Conservation (phyloP, 106 monocot species). For the Xerophyta viscosa region DNA sequence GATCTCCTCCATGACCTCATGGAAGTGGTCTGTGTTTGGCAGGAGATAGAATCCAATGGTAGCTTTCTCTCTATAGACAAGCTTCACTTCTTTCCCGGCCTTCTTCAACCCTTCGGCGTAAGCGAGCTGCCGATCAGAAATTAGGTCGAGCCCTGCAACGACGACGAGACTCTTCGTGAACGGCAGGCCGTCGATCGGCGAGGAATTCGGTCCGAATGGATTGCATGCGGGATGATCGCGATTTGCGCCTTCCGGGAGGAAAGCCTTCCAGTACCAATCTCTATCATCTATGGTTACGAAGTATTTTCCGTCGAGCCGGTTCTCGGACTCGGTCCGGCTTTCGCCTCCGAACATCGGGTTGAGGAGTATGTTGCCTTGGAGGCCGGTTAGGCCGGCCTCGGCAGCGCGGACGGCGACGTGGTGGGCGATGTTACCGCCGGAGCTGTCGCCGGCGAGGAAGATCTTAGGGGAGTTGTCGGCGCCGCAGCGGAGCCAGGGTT, state of each 20-base stretch:
- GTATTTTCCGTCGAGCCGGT: conserved; percentile 70
- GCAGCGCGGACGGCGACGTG: conserved; percentile 62
- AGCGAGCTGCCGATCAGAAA: conserved; percentile 62
- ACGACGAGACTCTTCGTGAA: conserved; percentile 80
- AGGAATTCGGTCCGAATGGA: conserved; percentile 67
- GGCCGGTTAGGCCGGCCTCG: conserved; percentile 38
- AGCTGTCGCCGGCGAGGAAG: conserved; percentile 86
- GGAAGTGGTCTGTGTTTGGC: conserved; percentile 84
- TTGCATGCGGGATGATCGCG: conserved; percentile 88
- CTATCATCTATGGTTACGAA: conserved; percentile 80
- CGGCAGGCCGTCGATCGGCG: conserved; percentile 28
- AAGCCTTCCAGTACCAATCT: conserved; percentile 98
- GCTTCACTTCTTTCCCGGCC: conserved; percentile 55
- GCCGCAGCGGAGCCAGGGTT: conserved; percentile 59
- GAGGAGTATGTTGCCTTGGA: conserved; percentile 65
- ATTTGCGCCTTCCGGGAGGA: conserved; percentile 76
- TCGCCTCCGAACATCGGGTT: conserved; percentile 90
- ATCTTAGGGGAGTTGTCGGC: conserved; percentile 25
- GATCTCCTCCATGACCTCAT: conserved; percentile 91
- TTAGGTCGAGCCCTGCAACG: conserved; percentile 68
- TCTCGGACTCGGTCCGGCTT: conserved; percentile 59
- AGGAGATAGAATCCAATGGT: conserved; percentile 90
- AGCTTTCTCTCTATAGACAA: conserved; percentile 63
- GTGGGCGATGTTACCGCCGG: conserved; percentile 92
- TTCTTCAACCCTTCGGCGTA: conserved; percentile 62